These are phyloP conservation scores for Didymella pinodella DNA, from an alignment of 2,329 filamentous ascomycete genomes.

Conservation along the genomic window DNA sequence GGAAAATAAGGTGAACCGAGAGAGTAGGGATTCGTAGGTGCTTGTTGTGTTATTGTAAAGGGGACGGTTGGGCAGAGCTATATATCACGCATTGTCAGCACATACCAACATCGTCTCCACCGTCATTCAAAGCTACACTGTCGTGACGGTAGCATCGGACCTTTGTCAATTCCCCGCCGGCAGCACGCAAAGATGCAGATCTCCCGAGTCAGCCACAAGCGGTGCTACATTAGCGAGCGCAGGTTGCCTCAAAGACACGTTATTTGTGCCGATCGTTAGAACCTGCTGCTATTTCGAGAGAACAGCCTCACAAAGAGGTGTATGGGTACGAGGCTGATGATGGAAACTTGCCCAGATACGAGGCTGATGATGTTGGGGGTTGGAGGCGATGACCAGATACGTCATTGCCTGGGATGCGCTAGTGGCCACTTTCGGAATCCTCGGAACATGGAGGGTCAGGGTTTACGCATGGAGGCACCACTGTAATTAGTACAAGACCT, in stretches of 20 bases:
- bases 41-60: neutral
- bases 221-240: neutral
- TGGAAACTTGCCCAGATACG: constrained; percentile 7
- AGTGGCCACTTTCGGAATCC: constrained; percentile 4
- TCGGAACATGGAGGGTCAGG: neutral
- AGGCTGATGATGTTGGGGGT: constrained; percentile 16
- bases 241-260: no score
- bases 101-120: constrained; percentile 6
- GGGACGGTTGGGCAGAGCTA: neutral
- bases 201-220: constrained; percentile 17
- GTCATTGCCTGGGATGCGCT: constrained; percentile 12
- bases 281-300: constrained; percentile 8
- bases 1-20: neutral
- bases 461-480: neutral
- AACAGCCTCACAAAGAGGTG: no score
- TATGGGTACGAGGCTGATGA: neutral
- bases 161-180: neutral
- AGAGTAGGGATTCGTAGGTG: neutral
- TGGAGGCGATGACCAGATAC: neutral
- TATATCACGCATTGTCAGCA: constrained; percentile 3
- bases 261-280: constrained; percentile 2
- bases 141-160: constrained; percentile 15
- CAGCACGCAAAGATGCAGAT: constrained; percentile 13
- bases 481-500: no score
- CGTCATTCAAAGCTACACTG: constrained; percentile 14